Evolutionary conservation across 148 eudicot species (phyloP), one percentile per base, ranked within the genome.

Genomic region (Chenopodium berlandieri): DNA sequence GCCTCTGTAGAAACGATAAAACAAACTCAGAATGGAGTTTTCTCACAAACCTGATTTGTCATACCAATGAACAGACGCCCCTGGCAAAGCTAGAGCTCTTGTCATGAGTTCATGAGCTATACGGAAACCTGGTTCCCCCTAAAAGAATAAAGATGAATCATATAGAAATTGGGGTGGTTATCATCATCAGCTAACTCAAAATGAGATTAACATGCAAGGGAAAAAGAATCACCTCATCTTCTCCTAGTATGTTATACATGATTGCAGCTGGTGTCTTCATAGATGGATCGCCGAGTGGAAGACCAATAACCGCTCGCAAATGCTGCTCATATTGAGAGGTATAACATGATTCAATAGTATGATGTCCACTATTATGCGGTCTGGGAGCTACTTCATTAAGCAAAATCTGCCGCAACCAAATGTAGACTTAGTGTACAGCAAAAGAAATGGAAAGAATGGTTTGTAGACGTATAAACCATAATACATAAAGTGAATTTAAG

Each of bases 291-390:
- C 99, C 99, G 46, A 96, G 94, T 50, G 94, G 99, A 81, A 96
- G 97, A 77, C 99, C 99, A 83, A 94, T 78, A 81, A 96, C 90
- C 50, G 99, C 99, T 78, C 98, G 89, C 80, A 96, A 88, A 82
- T 96, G 99, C 81, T 96, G 97, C 89, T 96, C 98, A 82, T 56
- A 96, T 83, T 96, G 99, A 80, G 98, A 94, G 71, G 99, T 96
- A 71, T 84, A 94, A 83, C 99, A 94, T 31, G 98, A 78, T 83
- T 96, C 99, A 62, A 96, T 96, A n/a, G 98, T 92, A 74, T 96
- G 99, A 85, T 96, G 99, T 71, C 99, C 99, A 76, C 98, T 96
- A 65, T 96, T 96, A 84, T 96, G 99, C 80, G 99, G 97, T 83
- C 99, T 89, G 25, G 98, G 98, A 67, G 98, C 98, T 77, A 94